Evolutionary conservation across 768 basidiomycete genomes (phyloP), one percentile per base, ranked within the genome.

Genomic region (Cantharellus cinnabarinus): DNA sequence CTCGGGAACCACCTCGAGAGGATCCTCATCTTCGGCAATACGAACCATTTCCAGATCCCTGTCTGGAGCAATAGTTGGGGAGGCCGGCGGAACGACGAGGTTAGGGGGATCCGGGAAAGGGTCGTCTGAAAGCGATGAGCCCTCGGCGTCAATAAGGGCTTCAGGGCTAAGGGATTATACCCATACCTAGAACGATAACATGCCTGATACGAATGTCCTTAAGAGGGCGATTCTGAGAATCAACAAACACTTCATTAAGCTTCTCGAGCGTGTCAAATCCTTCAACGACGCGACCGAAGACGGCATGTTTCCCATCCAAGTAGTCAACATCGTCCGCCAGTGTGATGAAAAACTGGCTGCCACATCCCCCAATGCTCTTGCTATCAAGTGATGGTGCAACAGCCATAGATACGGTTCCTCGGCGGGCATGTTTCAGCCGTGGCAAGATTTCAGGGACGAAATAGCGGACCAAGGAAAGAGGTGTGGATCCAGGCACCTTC

Each of bases 371-470:
- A 15, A 68, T 68, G 37, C 63, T 65, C 71, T 53, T 78, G 73
- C 76, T 79, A 56, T 79, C 82, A 7, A 83, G 63, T 0, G 80
- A 73, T n/a, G 90, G 90, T 2, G 94, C 87, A 5, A 97, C 81
- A 4, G 95, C 95, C 95, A 98, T 98, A 0, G 91, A 97, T 14
- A 99, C 85, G 0, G 90, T 97, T 20, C 95, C 95, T 64, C 78
- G 82, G 4, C 74, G 71, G 0, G 75, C 75, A 67, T 99, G 95
- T 70, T 97, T 97, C 61, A 97, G 75, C 60, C 76, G 79, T 1
- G 87, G 81, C 1, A 79, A 70, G 58, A 91, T 75, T 67, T 89
- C 86, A 0, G 91, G 91, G n/a, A 78, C 68, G 66, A 93, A 93
- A 70, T 95, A 93, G 37, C 91, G 82, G n/a, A 81, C 72, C n/a